Conservation (phyloP, 2,329 filamentous ascomycete species). For the Pseudogymnoascus sp. region DNA sequence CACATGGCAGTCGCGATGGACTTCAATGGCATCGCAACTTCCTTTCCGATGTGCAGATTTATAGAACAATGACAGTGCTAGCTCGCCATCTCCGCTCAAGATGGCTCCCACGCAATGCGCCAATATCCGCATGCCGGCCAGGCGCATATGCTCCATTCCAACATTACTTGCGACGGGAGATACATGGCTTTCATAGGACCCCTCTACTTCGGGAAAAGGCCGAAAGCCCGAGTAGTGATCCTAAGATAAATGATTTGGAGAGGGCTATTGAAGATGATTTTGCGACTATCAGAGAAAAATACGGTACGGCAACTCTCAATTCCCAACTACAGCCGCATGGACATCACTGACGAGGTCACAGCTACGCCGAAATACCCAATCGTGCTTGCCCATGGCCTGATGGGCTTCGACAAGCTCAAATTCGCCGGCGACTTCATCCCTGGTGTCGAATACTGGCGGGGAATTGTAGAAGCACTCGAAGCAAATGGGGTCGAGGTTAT, state of each 20-base stretch:
- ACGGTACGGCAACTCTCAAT: constrained; percentile 33
- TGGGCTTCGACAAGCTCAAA: constrained; percentile 53
- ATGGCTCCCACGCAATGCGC: background rate
- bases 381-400: constrained; percentile 55
- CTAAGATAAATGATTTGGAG: constrained; percentile 42
- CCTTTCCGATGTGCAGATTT: constrained; percentile 9
- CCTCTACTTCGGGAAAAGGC: constrained; percentile 9
- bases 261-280: constrained; percentile 52
- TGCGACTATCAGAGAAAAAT: constrained; percentile 47
- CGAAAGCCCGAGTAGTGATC: constrained; percentile 29
- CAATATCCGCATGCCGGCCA: background rate
- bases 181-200: background rate
- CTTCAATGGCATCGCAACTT: background rate
- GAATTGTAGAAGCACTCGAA: constrained; percentile 49
- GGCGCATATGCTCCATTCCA: background rate
- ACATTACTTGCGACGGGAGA: background rate
- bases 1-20: background rate
- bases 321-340: background rate
- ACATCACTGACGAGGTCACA: constrained; percentile 16
- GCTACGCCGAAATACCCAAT: constrained; percentile 50
- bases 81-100: background rate
- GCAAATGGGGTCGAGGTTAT: constrained; percentile 48
- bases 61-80: background rate
- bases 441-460: constrained; percentile 54
- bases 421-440: constrained; percentile 42